Conservation (phyloP, 305 asterid genomes). For the Andrographis paniculata region DNA sequence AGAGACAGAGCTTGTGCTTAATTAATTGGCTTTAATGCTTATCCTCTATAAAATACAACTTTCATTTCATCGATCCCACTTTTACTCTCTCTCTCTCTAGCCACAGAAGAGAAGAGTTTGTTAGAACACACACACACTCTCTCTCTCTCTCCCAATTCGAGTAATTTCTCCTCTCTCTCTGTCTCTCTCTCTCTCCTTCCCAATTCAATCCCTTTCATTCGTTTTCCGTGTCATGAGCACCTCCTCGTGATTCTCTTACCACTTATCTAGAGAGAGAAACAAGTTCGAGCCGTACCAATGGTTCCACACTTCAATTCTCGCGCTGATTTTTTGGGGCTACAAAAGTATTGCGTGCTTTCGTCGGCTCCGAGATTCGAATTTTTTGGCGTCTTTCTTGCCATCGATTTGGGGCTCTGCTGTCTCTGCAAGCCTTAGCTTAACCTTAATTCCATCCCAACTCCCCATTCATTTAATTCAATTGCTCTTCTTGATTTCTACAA, state of each 20-base stretch:
- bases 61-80: too few relatives aligned
- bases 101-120: too few relatives aligned
- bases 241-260: slow-evolving; percentile 17
- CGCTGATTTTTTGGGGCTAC: slow-evolving; percentile 17
- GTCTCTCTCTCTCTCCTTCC: slow-evolving; percentile 7
- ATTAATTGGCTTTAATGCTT: too few relatives aligned
- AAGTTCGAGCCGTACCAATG: slow-evolving; percentile 10
- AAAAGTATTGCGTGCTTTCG: slow-evolving; percentile 4
- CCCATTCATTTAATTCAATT: slow-evolving; percentile 15
- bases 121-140: too few relatives aligned
- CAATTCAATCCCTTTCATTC: slow-evolving; percentile 24
- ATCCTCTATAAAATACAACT: too few relatives aligned
- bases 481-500: slow-evolving; percentile 9
- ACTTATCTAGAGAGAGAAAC: slow-evolving; percentile 12
- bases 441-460: slow-evolving; percentile 19
- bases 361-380: slow-evolving; percentile 19
- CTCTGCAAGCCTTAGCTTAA: slow-evolving; percentile 13
- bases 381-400: slow-evolving; percentile 8
- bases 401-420: slow-evolving; percentile 18
- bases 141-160: slow-evolving; percentile 7
- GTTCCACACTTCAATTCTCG: slow-evolving; percentile 13
- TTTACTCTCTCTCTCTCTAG: too few relatives aligned
- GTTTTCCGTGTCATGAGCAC: slow-evolving; percentile 26
- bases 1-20: too few relatives aligned
- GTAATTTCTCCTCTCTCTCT: neutral